phyloP scores from a whole-genome alignment of 495 filamentous ascomycete species.

The Penicillium desertorum region DNA sequence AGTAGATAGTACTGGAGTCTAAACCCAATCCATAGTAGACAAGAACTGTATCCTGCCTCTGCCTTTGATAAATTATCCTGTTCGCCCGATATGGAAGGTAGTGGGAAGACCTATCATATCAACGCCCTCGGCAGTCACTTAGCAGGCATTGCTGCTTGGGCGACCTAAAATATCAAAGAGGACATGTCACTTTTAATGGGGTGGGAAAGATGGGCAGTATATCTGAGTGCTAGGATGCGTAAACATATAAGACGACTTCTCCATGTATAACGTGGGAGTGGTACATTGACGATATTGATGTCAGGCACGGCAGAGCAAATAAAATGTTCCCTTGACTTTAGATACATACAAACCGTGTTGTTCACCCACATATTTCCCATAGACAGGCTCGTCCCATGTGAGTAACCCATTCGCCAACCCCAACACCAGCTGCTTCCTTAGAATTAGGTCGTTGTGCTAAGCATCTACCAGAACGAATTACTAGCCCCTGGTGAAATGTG shows the following conservation, averaged over 20 bases:
- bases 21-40: neutral
- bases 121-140: neutral
- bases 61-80: neutral
- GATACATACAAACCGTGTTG: neutral
- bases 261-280: neutral
- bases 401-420: neutral
- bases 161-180: neutral
- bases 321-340: neutral
- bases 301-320: neutral
- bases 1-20: neutral
- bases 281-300: neutral
- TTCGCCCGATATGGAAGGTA: neutral
- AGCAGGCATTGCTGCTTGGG: no score
- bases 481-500: no score
- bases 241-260: neutral
- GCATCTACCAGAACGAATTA: neutral
- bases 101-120: neutral
- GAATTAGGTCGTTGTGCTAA: neutral
- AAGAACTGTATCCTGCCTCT: neutral
- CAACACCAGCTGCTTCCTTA: neutral
- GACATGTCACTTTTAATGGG: neutral
- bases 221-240: neutral
- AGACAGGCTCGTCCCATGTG: neutral
- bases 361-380: neutral
- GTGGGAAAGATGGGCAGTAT: neutral